Conservation (phyloP, 192 early-diverging fungal species). For the Dimargaris xerosporica region DNA sequence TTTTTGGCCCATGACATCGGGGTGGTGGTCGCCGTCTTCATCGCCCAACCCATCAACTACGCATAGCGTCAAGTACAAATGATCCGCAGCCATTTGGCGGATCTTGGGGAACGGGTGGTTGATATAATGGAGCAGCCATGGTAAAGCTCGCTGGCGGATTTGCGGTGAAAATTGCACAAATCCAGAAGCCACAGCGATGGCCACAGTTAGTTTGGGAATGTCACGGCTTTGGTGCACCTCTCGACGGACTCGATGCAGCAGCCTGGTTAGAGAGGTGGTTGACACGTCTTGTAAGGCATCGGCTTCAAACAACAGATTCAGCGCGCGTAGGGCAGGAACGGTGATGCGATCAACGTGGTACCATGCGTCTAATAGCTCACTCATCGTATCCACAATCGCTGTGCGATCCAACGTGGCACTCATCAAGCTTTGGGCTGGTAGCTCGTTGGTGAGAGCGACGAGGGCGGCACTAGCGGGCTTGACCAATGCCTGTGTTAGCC, state of each 20-base stretch:
- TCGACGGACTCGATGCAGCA: conserved; percentile 28
- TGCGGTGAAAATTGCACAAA: conserved; percentile 7
- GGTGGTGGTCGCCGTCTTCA: too few species aligned
- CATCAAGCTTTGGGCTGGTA: conserved; percentile 19
- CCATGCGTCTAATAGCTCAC: conserved; percentile 24
- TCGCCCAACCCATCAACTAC: neutral
- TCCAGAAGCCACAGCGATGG: conserved; percentile 43
- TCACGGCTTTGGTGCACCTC: conserved; percentile 36
- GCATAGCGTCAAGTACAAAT: conserved; percentile 46
- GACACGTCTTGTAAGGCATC: conserved; percentile 20
- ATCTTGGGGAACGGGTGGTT: conserved; percentile 66
- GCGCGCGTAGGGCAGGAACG: conserved; percentile 45
- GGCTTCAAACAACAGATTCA: conserved; percentile 47
- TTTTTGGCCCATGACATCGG: neutral
- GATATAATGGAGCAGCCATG: conserved; percentile 44
- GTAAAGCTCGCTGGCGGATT: conserved; percentile 23
- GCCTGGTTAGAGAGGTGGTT: conserved; percentile 15
- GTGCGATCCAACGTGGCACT: conserved; percentile 10
- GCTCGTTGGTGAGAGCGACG: conserved; percentile 33
- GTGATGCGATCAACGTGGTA: conserved; percentile 47
- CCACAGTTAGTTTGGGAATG: conserved; percentile 44
- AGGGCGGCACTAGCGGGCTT: conserved; percentile 42
- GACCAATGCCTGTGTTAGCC: conserved; percentile 62
- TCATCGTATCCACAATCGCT: conserved; percentile 23
- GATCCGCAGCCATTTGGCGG: conserved; percentile 49